A percentile compares a stretch with the other conserved stretches of the same genome.
Conservation (phyloP, 768 basidiomycete genomes). For the Cystobasidiopsis lactophilus region DNA sequence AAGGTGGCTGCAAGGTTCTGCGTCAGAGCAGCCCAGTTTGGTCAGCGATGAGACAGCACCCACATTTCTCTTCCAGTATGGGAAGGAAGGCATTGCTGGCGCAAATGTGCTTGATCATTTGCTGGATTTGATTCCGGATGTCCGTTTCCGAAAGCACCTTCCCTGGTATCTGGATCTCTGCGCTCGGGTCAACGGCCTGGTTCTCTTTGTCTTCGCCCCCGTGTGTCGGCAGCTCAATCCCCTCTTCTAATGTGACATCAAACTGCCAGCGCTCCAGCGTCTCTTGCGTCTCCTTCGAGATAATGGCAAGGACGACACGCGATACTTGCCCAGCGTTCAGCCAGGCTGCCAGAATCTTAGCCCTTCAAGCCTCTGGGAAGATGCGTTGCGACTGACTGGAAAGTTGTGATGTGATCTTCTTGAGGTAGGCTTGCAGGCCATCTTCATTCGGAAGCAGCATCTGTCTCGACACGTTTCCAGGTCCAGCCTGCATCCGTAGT, state of each 20-base stretch:
- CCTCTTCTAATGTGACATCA: conserved; percentile 66
- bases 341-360: conserved; percentile 43
- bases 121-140: conserved; percentile 90
- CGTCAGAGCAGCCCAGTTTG: background rate
- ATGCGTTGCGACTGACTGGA: conserved; percentile 41
- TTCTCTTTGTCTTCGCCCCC: conserved; percentile 21
- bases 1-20: conserved; percentile 37
- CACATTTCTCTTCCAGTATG: conserved; percentile 55
- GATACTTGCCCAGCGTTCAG: conserved; percentile 76
- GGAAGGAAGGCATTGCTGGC: conserved; percentile 91
- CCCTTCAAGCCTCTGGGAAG: background rate
- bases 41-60: conserved; percentile 21
- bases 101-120: conserved; percentile 94
- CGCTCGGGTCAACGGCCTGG: conserved; percentile 47
- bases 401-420: conserved; percentile 76
- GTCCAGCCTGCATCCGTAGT: too few relatives aligned
- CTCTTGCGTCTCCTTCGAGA: conserved; percentile 75
- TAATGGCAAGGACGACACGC: conserved; percentile 82
- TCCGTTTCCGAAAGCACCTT: conserved; percentile 35
- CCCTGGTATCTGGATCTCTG: background rate
- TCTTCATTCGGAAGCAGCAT: conserved; percentile 86
- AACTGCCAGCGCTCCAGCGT: conserved; percentile 97
- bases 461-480: too few relatives aligned
- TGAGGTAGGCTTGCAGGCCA: conserved; percentile 78
- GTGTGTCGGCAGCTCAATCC: conserved; percentile 29